Conservation (phyloP, 2,329 filamentous ascomycete genomes). For the Leptographium wingfieldii region DNA sequence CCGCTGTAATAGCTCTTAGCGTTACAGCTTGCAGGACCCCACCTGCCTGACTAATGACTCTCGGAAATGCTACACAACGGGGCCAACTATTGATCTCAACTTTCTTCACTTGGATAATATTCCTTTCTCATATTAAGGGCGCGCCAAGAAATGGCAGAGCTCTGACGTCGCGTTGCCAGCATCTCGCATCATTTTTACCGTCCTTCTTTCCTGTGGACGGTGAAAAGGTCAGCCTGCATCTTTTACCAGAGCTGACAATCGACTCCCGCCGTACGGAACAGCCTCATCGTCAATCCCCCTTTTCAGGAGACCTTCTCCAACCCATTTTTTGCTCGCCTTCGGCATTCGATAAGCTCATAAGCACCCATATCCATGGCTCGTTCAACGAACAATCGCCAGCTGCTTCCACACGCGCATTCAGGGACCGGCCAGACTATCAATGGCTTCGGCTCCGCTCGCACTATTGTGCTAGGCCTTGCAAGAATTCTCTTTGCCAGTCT, state of each 20-base stretch:
- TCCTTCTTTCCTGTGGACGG: neutral
- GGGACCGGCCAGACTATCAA: neutral
- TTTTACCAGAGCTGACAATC: neutral
- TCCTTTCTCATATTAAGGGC: neutral
- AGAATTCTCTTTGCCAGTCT: slow-evolving; percentile 37
- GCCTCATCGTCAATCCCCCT: neutral
- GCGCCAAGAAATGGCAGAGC: neutral
- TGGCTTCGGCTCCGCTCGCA: slow-evolving; percentile 24
- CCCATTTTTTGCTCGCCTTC: neutral
- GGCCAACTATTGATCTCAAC: too few relatives aligned
- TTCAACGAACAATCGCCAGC: neutral
- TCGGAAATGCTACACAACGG: neutral
- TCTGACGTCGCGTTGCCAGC: neutral
- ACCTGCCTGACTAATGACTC: neutral
- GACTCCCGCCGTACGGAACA: neutral
- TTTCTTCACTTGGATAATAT: neutral
- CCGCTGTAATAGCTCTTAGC: neutral
- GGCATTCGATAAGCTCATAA: neutral
- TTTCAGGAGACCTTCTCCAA: neutral
- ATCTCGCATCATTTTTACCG: neutral
- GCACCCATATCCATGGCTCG: neutral
- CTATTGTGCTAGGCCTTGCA: slow-evolving; percentile 37
- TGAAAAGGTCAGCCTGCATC: neutral
- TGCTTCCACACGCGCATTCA: neutral
- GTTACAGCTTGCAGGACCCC: neutral